These are phyloP conservation scores for Boletus rubropictus DNA, from an alignment of 768 basidiomycete species.

Conservation along the genomic window DNA sequence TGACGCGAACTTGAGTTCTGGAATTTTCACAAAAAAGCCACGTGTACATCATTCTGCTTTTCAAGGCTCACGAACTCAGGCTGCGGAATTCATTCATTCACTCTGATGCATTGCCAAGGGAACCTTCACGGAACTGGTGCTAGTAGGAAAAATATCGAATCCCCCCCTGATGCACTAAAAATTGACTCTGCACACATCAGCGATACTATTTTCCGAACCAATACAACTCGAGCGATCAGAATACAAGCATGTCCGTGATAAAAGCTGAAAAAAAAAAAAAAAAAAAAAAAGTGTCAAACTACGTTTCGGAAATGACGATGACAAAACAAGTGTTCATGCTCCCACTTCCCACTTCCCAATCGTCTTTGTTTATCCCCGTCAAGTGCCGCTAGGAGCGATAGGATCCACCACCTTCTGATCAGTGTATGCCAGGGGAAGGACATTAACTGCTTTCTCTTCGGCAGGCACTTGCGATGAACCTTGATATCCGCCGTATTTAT, in stretches of 20 bases:
- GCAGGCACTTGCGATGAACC: not conserved
- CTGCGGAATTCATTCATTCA: not conserved
- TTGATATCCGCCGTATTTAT: not conserved
- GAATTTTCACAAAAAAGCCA: not conserved
- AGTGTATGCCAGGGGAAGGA: not conserved
- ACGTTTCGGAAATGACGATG: not conserved
- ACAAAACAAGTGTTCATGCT: not conserved
- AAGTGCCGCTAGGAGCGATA: not conserved
- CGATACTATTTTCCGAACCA: not conserved
- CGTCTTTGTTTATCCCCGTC: not conserved
- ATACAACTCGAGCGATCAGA: not conserved
- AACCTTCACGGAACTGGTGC: not conserved
- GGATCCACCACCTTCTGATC: slow-evolving; percentile 6
- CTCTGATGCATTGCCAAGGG: not conserved
- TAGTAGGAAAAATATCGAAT: not conserved
- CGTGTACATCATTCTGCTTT: not conserved
- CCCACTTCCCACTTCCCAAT: not conserved
- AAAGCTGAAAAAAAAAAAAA: not conserved
- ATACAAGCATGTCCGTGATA: not conserved
- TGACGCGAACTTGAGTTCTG: slow-evolving; percentile 29
- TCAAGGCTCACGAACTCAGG: not conserved
- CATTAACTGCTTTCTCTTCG: slow-evolving; percentile 4
- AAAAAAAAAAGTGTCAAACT: not conserved
- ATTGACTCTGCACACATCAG: not conserved
- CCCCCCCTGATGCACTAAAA: too few species aligned